These are phyloP conservation scores for Phoenix dactylifera DNA, from an alignment of 176 grass and related monocot species.

Conservation along the genomic window DNA sequence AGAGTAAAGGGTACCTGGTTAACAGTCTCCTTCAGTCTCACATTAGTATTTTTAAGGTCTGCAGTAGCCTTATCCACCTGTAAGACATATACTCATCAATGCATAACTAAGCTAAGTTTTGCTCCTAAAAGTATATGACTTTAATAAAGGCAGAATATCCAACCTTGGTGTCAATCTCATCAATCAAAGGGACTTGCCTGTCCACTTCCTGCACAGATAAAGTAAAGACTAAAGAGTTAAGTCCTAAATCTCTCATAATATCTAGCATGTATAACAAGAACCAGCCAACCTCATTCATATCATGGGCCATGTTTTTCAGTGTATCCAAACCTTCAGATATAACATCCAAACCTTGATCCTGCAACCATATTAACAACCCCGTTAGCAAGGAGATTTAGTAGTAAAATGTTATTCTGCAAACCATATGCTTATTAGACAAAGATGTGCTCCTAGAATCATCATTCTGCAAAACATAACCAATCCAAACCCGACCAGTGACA, in stretches of 20 bases:
- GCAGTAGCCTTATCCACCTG: constrained; percentile 65
- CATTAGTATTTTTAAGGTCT: constrained; percentile 82
- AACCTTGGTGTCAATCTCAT: constrained; percentile 97
- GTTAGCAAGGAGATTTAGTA: no score
- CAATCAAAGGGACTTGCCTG: constrained; percentile 95
- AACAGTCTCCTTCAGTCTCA: constrained; percentile 74
- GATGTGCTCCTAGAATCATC: no score
- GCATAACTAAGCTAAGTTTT: no score
- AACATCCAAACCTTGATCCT: constrained; percentile 87
- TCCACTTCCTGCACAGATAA: constrained; percentile 61
- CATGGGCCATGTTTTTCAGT: constrained; percentile 83
- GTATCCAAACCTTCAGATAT: constrained; percentile 92
- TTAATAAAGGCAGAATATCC: background rate
- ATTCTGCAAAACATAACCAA: no score
- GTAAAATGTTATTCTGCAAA: no score
- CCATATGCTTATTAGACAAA: no score
- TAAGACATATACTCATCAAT: background rate
- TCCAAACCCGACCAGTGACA: no score
- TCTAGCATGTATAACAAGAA: background rate
- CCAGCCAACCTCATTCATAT: constrained; percentile 79
- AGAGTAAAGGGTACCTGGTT: constrained; percentile 33
- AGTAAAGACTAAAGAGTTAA: no score
- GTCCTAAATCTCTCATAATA: no score
- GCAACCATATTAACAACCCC: background rate
- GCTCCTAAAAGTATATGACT: no score